Base-by-base conservation (phyloP, 768 basidiomycete species). In the Candolleomyces aberdarensis region DNA sequence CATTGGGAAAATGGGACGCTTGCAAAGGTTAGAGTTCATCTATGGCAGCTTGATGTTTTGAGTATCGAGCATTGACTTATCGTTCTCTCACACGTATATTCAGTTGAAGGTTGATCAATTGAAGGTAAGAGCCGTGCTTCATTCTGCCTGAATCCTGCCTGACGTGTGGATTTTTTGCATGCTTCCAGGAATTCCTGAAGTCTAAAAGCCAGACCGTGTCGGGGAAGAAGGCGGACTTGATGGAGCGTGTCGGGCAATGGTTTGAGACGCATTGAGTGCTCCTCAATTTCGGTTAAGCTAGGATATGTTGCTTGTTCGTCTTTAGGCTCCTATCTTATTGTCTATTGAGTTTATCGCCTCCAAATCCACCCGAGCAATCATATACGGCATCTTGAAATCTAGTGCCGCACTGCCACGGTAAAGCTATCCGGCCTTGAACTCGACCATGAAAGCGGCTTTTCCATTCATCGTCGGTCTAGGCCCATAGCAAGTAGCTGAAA, bases 21-120 rank as follows among this genome's bases (percentile, higher is more conserved):
- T 47, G 75, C 63, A 57, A 96, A 94, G 80, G 92, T 92, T 70
- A 67, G 78, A 64, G 50, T 46, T 31, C 59, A 50, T 56, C 36
- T 29, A 49, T 57, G 29, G 13, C 8, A 53, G 31, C 61, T 46
- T 46, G 61, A 57, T 63, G 51, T 36, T 22, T 60, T 64, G 22
- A 39, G 41, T 59, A 46, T 54, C 57, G 61, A 36, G 59, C 62
- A 57, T 59, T 31, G 19, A 56, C 54, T 52, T 61, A 40, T 48
- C 40, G 29, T 56, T 55, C 17, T 54, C 52, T 31, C 52, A 54
- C 32, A n/a, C 52, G 19, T 48, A 53, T 47, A 58, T 36, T 36
- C 68, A 93, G 91, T 78, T 92, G 63, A 85, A 84, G 17, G 87
- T 91, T 63, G 88, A 89, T 72, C 88, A 91, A 67, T 78, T 94